Evolutionary conservation across 1,284 basidiomycete species (phyloP).

Genomic region (Cronartium ribicola): DNA sequence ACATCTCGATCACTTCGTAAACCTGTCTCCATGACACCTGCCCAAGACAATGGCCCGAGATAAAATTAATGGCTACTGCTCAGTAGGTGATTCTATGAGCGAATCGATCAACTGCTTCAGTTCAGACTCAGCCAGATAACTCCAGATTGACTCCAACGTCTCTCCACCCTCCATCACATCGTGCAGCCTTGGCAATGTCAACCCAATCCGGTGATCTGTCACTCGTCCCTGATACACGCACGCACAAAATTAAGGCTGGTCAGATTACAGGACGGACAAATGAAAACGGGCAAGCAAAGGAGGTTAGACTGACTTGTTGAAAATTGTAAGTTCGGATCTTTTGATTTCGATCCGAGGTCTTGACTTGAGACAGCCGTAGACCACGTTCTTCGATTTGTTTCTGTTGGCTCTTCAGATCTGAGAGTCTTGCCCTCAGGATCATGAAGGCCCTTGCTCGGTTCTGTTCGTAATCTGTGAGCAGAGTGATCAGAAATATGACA

Average conservation of each 20-base stretch:
- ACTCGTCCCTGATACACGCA: slow-evolving; percentile 65
- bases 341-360: slow-evolving; percentile 75
- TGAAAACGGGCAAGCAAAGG: background rate
- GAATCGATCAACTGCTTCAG: background rate
- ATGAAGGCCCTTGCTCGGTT: slow-evolving; percentile 83
- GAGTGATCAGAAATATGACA: slow-evolving; percentile 9
- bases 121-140: slow-evolving; percentile 12
- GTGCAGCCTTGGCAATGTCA: slow-evolving; percentile 68
- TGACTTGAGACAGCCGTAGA: slow-evolving; percentile 67
- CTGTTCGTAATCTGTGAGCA: slow-evolving; percentile 53
- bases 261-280: background rate
- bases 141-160: slow-evolving; percentile 63
- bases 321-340: slow-evolving; percentile 93
- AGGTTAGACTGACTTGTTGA: slow-evolving; percentile 61
- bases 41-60: too few relatives aligned
- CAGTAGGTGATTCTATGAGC: background rate
- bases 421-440: slow-evolving; percentile 72
- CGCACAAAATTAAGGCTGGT: background rate
- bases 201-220: slow-evolving; percentile 81
- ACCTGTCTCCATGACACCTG: too few relatives aligned
- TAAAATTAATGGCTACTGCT: background rate
- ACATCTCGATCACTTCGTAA: too few relatives aligned
- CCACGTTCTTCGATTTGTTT: slow-evolving; percentile 69
- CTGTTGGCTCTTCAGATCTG: slow-evolving; percentile 68
- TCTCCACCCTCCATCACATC: slow-evolving; percentile 74